Conservation (phyloP, 176 grass and related monocot species). For the Eleusine indica region DNA sequence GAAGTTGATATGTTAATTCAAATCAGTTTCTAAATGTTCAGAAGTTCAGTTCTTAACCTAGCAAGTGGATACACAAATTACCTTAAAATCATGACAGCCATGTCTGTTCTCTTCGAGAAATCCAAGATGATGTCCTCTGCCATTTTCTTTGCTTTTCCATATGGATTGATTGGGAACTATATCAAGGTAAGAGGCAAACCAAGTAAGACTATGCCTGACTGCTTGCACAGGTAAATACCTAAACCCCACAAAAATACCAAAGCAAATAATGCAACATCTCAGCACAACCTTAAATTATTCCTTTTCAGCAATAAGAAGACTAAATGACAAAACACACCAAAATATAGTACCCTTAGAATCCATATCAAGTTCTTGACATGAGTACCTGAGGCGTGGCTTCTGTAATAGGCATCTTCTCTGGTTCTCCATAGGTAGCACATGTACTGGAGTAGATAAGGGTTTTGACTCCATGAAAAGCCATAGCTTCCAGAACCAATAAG, state of each 20-base stretch:
- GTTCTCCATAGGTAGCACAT: slow-evolving; percentile 85
- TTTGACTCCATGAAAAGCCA: slow-evolving; percentile 72
- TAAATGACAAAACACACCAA: slow-evolving; percentile 2
- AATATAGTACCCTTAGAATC: slow-evolving; percentile 19
- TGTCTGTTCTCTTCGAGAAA: slow-evolving; percentile 70
- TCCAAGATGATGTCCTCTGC: slow-evolving; percentile 84
- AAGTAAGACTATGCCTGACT: slow-evolving; percentile 28
- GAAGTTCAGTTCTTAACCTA: slow-evolving; percentile 13
- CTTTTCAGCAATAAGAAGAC: slow-evolving; percentile 11
- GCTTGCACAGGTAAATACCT: slow-evolving; percentile 5
- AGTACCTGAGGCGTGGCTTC: slow-evolving; percentile 73
- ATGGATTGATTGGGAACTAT: slow-evolving; percentile 78
- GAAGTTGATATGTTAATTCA: slow-evolving; percentile 32
- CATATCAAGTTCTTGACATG: slow-evolving; percentile 32
- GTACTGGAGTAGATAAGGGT: slow-evolving; percentile 87
- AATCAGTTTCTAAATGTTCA: background rate
- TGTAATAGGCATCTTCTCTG: slow-evolving; percentile 80
- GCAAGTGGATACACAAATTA: slow-evolving; percentile 9
- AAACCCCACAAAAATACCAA: background rate
- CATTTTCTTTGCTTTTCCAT: slow-evolving; percentile 92
- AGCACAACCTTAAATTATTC: background rate
- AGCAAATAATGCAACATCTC: slow-evolving; percentile 25
- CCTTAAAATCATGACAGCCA: slow-evolving; percentile 91
- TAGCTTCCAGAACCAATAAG: slow-evolving; percentile 72
- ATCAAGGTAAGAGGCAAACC: slow-evolving; percentile 26